Evolutionary conservation across 2,329 filamentous ascomycete species (phyloP), one percentile per base, ranked within the genome.

Genomic region (Monosporascus cannonballus): DNA sequence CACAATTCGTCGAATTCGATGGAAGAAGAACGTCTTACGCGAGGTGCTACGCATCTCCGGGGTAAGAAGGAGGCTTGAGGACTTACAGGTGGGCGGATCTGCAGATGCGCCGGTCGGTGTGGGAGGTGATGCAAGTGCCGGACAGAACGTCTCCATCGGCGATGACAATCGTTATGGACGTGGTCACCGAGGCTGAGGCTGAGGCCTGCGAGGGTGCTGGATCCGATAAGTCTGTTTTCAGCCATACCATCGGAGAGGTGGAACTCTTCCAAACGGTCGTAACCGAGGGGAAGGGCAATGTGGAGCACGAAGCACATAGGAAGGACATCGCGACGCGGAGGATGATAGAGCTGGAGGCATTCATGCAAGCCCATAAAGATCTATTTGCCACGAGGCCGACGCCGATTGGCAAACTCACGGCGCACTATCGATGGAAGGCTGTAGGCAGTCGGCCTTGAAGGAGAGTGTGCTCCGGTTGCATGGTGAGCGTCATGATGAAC

Each of bases 141-240:
- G 47, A 54, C 46, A 49, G 52, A 7, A 51, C 27, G 18, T 15
- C 24, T 7, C 56, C 58, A 5, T 18, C 48, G 18, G 49, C 55
- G 34, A 59, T 59, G 55, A 59, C 55, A 15, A 54, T 60, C 11
- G 52, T 61, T 20, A 4, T 59, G 20, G 59, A 58, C 27, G 49
- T 44, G 15, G 59, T 61, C 34, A 54, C 47, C 30, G 59, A 58
- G 53, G 53, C 55, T 15, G 25, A 52, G 37, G 47, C 39, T 5
- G 18, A 22, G 8, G 18, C 24, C 6, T 25, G 24, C 24, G 24
- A 25, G 24, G 24, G 24, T 25, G 24, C 24, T 25, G 6, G 24
- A 25, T 25, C 6, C 24, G 30, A 42, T 39, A n/a, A 52, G 37
- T 36, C 49, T 17, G 48, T 48, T 8, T 60, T 59, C 34, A 34